Evolutionary conservation across 2,329 filamentous ascomycete genomes (phyloP).

Genomic region (Aspergillus spinulosporus): DNA sequence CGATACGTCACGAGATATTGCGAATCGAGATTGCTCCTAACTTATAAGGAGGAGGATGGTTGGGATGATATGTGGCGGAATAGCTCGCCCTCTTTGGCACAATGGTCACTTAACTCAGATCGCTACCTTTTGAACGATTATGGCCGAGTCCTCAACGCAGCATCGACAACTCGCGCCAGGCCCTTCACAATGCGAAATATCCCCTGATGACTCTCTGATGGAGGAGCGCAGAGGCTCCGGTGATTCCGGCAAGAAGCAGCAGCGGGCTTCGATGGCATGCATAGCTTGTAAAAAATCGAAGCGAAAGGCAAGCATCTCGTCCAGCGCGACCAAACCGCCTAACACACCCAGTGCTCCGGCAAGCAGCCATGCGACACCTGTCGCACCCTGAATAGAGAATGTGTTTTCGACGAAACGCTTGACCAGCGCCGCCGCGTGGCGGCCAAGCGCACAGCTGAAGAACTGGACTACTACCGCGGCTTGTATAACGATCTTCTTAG

Average conservation of each 20-base stretch:
- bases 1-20: neutral
- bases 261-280: conserved; percentile 43
- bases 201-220: conserved; percentile 13
- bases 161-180: conserved; percentile 29
- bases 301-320: conserved; percentile 33
- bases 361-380: conserved; percentile 42
- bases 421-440: conserved; percentile 51
- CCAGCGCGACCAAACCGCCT: neutral
- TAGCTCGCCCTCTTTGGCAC: neutral
- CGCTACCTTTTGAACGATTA: neutral
- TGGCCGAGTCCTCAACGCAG: conserved; percentile 17
- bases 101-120: neutral
- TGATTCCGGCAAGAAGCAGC: conserved; percentile 30
- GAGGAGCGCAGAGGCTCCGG: conserved; percentile 9
- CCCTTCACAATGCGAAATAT: conserved; percentile 14
- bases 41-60: neutral
- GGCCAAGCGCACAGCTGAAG: conserved; percentile 43
- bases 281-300: conserved; percentile 44
- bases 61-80: neutral
- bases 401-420: conserved; percentile 61
- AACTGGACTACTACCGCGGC: conserved; percentile 42
- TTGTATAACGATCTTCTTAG: conserved; percentile 40
- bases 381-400: conserved; percentile 35
- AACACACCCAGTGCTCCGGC: conserved; percentile 37
- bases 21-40: neutral